Base-by-base conservation (phyloP, 805 yeast species). In the Saccharomycopsis guyanensis region DNA sequence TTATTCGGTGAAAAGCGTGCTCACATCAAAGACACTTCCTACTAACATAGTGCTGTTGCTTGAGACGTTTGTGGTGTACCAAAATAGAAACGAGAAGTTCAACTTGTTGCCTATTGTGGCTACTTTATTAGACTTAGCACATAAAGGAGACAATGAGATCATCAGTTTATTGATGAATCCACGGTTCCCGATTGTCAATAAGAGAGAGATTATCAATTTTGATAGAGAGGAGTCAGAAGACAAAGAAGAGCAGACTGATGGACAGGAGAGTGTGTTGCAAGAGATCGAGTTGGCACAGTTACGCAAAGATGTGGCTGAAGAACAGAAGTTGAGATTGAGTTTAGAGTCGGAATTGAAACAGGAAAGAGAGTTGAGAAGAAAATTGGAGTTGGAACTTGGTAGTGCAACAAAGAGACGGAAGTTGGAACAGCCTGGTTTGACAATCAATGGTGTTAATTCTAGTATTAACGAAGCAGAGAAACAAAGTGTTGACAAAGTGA, bases 101-200 rank as follows among this genome's bases (percentile, higher is more conserved):
- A 80, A 87, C 12, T 69, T 85, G 25, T 66, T 85, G 50, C 95
- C 96, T 6, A 76, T 89, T 48, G 81, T 83, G 1, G 61, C 76
- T 10, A 64, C 68, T 2, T 57, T 83, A 4, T 59, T 82, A 49
- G 58, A 60, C 34, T 69, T 69, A 3, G 61, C 71, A 12, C 60
- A 66, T 36, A 76, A 78, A 56, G 39, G 33, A 15, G 38, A 47
- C 22, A 40, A 47, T 29, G 72, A 69, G 6, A 58, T 75, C 18
- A 59, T 80, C 36, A 76, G 85, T 56, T 68, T 82, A 1, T 68
- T 86, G 55, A 72, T 76, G 45, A 82, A 83, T 56, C 95, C 96
- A 36, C 70, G 93, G 56, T 75, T 86, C 55, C 95, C 96, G 2
- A 69, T 62, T 52, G 56, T 61, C 16, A 51, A 59, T 24, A 48